Evolutionary conservation across 129 eudicot genomes (phyloP), one percentile per base, ranked within the genome.

Genomic region (Calendula officinalis): DNA sequence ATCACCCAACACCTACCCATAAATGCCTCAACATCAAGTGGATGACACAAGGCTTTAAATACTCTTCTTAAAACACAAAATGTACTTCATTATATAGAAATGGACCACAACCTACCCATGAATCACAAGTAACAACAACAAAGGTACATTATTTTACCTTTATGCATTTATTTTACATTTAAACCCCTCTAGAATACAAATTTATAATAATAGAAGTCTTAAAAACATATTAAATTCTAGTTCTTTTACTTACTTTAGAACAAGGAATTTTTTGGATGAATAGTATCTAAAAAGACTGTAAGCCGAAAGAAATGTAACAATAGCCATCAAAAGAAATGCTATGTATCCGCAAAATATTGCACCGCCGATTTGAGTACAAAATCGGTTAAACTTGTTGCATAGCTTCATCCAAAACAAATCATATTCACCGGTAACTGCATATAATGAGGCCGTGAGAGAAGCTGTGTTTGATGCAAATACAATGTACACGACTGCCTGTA

Each of bases 301-400:
- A 51, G 91, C 83, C 8, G 97, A 89, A 39, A 83, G 49, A 32
- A 63, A 69, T 2, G 97, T 73, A 35, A 80, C 57, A 0, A 81
- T 1, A 59, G 60, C 62, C 86, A 89, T 72, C 35, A 79, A 60
- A 43, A 83, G 0, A 27, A 72, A 56, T 5, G 88, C 91, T 2
- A 54, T 16, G 4, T 66, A 74, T 40, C 86, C 88, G 13, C 82
- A 83, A 2, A 76, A 4, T 0, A 83, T 2, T 11, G 86, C 83
- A 4, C 86, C 91, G 0, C 83, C 95, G 8, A 86, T 59, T 76
- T 89, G 97, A 41, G 32, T 11, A 62, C 97, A 89, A 51, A 89
- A 89, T 32, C 97, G 77, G 42, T 58, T 53, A 63, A 46, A 89
- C 49, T 36, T 76, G 75, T 79, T 43, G 77, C 97, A 89, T 8